Evolutionary conservation across 106 monocot species (phyloP), one percentile per base, ranked within the genome.

Genomic region (Xerophyta viscosa): DNA sequence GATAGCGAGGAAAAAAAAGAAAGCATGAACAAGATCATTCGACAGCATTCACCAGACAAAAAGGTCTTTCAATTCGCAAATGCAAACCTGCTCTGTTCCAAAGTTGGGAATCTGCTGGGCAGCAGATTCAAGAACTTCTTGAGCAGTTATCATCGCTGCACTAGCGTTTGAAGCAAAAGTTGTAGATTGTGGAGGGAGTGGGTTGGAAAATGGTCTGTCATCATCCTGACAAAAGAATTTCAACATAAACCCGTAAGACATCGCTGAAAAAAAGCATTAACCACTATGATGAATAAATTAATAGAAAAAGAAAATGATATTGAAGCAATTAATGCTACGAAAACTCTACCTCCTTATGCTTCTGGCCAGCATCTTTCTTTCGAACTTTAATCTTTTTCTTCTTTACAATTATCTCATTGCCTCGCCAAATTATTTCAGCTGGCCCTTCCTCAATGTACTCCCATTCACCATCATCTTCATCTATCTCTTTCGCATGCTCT

Each of bases 171-270:
- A 57, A 56, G 72, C 61, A 76, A 78, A 76, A 71, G 70, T 66
- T 62, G 49, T 55, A 68, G 94, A 79, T 24, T 85, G 81, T 25
- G 94, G 84, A 56, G 96, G 96, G 58, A 98, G 70, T 18, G 96
- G 86, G 74, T 98, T 98, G 46, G 96, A 89, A 23, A 78, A 89
- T 28, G 89, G 96, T 50, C 85, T 89, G 26, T 98, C 82, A 66
- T 66, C 77, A 60, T 86, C 79, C 96, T 98, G 73, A 46, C 68
- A 71, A 27, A 27, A 4, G 46, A 65, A 43, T 66, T 37, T 23
- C n/a, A 39, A 39, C 39, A 39, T 12, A 2, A 39, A 36, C 33
- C n/a, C n/a, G n/a, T n/a, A 36, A 36, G 7, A 36, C 33, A 36
- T 11, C 11, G 7, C 11, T 6, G 33, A 36, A 36, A 36, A 36